Base-by-base conservation (phyloP, 129 eudicot species). In the Artemisia annua region DNA sequence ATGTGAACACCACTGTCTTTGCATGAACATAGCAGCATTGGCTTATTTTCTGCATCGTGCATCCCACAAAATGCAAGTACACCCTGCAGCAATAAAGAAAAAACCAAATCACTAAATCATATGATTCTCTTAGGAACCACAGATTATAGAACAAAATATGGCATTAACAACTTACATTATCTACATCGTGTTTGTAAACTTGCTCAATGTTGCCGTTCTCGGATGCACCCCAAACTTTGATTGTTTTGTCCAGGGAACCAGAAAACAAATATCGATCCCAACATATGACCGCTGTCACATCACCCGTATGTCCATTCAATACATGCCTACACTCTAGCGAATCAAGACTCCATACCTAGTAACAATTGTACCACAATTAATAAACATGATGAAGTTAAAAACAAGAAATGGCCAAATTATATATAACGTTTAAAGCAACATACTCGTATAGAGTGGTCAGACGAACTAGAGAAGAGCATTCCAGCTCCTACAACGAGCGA, bases 141-240 rank as follows among this genome's bases (percentile, higher is more conserved):
- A 49, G 15, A 15, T 13, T 20, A 5, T 28, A 20, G 19, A 48
- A 43, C 13, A 46, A 4, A 9, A 53, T 16, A 6, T 3, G 13
- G 32, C 32, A 28, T 28, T 28, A 28, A 28, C n/a, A 16, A 83
- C 89, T 81, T 82, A 91, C 97, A 67, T 80, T 28, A 69, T 83
- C 87, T 66, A 78, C 96, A 59, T 80, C 67, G 17, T 32, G 84
- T 73, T 83, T 63, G 26, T 84, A 55, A 39, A 81, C 70, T 15
- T 82, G 85, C 54, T 91, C 86, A 56, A 88, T 46, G 16, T 61
- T 75, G 39, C 90, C 92, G 64, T 75, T 83, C 62, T 81, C 87
- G 12, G 79, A 82, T 28, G 86, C 81, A 73, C 79, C 84, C 97
- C 97, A 89, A 67, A 84, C 66, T 78, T 85, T 90, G 17, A 85